Evolutionary conservation across 176 grass and related monocot genomes (phyloP).

Genomic region (Eragrostis curvula): DNA sequence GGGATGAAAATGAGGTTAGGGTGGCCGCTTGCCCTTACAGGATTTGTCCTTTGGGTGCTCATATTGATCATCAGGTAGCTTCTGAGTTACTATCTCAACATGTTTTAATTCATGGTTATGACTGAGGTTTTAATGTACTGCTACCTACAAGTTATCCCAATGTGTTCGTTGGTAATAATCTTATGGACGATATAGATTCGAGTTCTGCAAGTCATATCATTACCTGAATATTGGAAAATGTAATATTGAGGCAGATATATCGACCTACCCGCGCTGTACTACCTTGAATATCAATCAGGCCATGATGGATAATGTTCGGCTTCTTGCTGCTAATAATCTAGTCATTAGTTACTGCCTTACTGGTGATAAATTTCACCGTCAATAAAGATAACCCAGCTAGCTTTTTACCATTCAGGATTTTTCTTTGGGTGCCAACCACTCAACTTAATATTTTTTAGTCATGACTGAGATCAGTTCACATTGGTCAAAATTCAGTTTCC

Average conservation of each 20-base stretch:
- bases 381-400: background rate
- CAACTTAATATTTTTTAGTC: conserved; percentile 3
- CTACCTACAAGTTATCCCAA: background rate
- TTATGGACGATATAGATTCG: background rate
- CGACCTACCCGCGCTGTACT: background rate
- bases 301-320: conserved; percentile 19
- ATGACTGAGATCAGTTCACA: background rate
- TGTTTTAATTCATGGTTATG: conserved; percentile 5
- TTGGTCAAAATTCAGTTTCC: background rate
- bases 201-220: background rate
- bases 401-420: conserved; percentile 23
- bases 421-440: background rate
- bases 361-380: background rate
- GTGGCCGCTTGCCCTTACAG: conserved; percentile 88
- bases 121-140: background rate
- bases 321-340: background rate
- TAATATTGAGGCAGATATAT: conserved; percentile 26
- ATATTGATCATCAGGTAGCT: conserved; percentile 93
- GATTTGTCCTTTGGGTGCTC: conserved; percentile 90
- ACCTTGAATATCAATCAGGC: background rate
- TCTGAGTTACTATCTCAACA: background rate
- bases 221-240: background rate
- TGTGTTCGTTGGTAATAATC: background rate
- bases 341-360: background rate
- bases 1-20: conserved; percentile 55